A percentile compares a stretch with the other conserved stretches of the same genome.
Evolutionary conservation across 805 yeast species (phyloP).

Genomic region (Lipomyces kockii): DNA sequence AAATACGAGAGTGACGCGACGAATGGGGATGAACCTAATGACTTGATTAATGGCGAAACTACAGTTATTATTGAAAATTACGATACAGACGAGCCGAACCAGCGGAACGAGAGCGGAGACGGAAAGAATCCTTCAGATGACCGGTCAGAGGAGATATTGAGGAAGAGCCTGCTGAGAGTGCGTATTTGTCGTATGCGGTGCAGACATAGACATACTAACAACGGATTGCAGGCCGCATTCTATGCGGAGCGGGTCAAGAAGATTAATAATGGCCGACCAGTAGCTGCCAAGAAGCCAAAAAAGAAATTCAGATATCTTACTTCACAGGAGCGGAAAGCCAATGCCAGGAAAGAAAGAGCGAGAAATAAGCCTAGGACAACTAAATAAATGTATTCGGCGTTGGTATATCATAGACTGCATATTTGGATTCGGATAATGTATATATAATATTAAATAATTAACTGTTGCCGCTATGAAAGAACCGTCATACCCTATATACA

Average conservation of each 20-base stretch:
- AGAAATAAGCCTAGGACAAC: not conserved
- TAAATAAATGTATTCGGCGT: not conserved
- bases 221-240: slow-evolving; percentile 63
- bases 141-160: slow-evolving; percentile 6
- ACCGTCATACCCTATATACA: not conserved
- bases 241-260: slow-evolving; percentile 55
- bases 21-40: slow-evolving; percentile 54
- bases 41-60: slow-evolving; percentile 55
- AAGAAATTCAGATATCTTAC: slow-evolving; percentile 88
- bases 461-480: not conserved
- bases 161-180: slow-evolving; percentile 56
- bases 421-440: not conserved
- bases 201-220: not conserved
- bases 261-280: slow-evolving; percentile 45
- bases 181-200: slow-evolving; percentile 46
- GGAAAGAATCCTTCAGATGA: not conserved
- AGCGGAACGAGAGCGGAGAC: not conserved
- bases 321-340: slow-evolving; percentile 71
- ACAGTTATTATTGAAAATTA: slow-evolving; percentile 65
- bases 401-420: not conserved
- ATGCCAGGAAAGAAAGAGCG: slow-evolving; percentile 53
- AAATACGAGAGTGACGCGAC: slow-evolving; percentile 33
- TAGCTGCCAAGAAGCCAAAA: slow-evolving; percentile 52
- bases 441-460: not conserved
- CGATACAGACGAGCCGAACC: slow-evolving; percentile 15